Evolutionary conservation across 371 early-diverging fungal genomes (phyloP).

Genomic region (Actinomucor elegans): DNA sequence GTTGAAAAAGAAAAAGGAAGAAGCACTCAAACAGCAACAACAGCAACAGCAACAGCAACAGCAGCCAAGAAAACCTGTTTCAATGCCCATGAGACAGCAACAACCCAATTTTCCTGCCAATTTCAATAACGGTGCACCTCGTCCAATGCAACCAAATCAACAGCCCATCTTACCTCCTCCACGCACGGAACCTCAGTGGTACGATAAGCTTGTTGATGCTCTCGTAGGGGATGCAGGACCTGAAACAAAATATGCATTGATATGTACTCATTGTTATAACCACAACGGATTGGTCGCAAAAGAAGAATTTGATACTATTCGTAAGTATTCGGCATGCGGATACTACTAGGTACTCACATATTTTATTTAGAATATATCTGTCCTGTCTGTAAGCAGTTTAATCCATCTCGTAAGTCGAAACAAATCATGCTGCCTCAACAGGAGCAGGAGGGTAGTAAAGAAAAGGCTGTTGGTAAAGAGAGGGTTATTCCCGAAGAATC

Average conservation of each 20-base stretch:
- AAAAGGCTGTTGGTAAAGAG: not conserved
- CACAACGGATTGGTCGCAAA: slow-evolving; percentile 92
- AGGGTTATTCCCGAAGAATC: not conserved
- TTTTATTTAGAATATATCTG: slow-evolving; percentile 22
- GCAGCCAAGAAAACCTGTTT: slow-evolving; percentile 19
- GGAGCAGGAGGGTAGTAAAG: not conserved
- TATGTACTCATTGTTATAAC: slow-evolving; percentile 85
- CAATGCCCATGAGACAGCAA: slow-evolving; percentile 13
- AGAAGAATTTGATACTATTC: slow-evolving; percentile 73
- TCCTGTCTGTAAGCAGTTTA: slow-evolving; percentile 29
- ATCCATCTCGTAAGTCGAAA: slow-evolving; percentile 26
- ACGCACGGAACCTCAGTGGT: slow-evolving; percentile 56
- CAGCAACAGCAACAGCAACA: slow-evolving; percentile 11
- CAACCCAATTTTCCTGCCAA: not conserved
- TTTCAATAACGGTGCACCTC: not conserved
- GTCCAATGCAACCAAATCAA: slow-evolving; percentile 6
- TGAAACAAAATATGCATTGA: slow-evolving; percentile 85
- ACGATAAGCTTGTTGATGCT: slow-evolving; percentile 83
- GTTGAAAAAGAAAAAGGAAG: slow-evolving; percentile 23
- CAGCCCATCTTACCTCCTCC: slow-evolving; percentile 13
- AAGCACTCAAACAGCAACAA: not conserved
- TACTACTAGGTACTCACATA: no score
- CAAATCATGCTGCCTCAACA: not conserved
- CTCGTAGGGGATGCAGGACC: slow-evolving; percentile 86
- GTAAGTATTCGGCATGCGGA: slow-evolving; percentile 45